Percentiles rank a stretch among this genome's conserved stretches.
Evolutionary conservation across 129 eudicot genomes (phyloP).

Genomic region (Ambrosia artemisiifolia): DNA sequence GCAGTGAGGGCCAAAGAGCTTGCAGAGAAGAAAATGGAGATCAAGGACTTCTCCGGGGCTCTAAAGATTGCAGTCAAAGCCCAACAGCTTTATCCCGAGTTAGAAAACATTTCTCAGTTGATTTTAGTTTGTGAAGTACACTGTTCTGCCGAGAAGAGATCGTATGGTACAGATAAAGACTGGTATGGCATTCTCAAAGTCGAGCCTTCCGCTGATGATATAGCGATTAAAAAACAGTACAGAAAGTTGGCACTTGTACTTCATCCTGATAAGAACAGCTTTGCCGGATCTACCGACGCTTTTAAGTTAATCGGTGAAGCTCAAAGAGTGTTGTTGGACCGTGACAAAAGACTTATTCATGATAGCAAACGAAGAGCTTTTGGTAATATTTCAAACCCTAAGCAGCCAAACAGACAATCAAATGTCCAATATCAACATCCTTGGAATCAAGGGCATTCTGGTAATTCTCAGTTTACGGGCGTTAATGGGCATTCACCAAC

Average conservation of each 20-base stretch:
- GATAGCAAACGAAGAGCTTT: slow-evolving; percentile 38
- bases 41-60: slow-evolving; percentile 52
- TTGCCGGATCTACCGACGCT: slow-evolving; percentile 63
- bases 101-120: slow-evolving; percentile 51
- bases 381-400: slow-evolving; percentile 16
- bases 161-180: slow-evolving; percentile 49
- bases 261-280: slow-evolving; percentile 75
- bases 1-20: slow-evolving; percentile 50
- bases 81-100: slow-evolving; percentile 51
- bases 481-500: slow-evolving; percentile 16
- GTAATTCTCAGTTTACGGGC: slow-evolving; percentile 8
- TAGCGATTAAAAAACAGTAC: slow-evolving; percentile 51
- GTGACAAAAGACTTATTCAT: slow-evolving; percentile 33
- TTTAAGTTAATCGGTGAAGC: slow-evolving; percentile 67
- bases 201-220: slow-evolving; percentile 49
- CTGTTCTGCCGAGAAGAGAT: slow-evolving; percentile 43
- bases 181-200: slow-evolving; percentile 60
- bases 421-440: slow-evolving; percentile 21
- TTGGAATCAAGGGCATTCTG: slow-evolving; percentile 21
- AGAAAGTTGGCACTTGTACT: slow-evolving; percentile 55
- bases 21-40: slow-evolving; percentile 59
- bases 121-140: slow-evolving; percentile 62
- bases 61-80: slow-evolving; percentile 50
- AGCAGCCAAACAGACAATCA: slow-evolving; percentile 35
- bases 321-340: slow-evolving; percentile 56